phyloP scores from a whole-genome alignment of 208 protist genomes.

The Willaertia magna region DNA sequence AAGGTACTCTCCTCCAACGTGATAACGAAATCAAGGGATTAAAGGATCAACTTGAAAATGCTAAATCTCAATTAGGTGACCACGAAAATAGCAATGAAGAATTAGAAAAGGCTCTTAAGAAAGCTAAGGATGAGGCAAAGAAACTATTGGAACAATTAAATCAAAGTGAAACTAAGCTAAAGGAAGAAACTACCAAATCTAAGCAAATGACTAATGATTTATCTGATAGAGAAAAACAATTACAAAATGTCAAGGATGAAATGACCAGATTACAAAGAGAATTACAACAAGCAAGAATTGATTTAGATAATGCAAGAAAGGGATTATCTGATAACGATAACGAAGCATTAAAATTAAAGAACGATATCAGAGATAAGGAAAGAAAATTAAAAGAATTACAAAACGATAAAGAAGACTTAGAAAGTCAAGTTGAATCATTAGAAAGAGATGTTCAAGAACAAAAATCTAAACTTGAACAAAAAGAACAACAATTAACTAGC shows the following conservation, averaged over 20 bases:
- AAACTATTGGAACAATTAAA: not conserved
- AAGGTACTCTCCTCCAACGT: not conserved
- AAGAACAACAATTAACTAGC: not conserved
- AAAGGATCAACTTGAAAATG: not conserved
- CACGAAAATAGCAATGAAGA: not conserved
- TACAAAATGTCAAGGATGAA: not conserved
- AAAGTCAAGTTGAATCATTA: not conserved
- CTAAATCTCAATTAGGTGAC: not conserved
- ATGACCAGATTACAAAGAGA: not conserved
- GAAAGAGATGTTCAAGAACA: not conserved
- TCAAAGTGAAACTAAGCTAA: not conserved
- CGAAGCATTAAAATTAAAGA: not conserved
- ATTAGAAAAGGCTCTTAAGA: not conserved
- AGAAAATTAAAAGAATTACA: not conserved
- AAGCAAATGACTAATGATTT: not conserved
- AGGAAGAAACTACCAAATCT: not conserved
- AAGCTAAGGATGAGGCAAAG: not conserved
- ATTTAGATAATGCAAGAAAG: not conserved
- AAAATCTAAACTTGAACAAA: not conserved
- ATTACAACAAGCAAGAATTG: not conserved
- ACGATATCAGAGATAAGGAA: not conserved
- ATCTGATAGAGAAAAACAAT: not conserved
- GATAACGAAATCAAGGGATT: not conserved
- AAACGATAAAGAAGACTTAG: not conserved
- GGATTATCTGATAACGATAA: not conserved